Base-by-base conservation (phyloP, 78 protist genomes). In the Monocercomonoides exilis region DNA sequence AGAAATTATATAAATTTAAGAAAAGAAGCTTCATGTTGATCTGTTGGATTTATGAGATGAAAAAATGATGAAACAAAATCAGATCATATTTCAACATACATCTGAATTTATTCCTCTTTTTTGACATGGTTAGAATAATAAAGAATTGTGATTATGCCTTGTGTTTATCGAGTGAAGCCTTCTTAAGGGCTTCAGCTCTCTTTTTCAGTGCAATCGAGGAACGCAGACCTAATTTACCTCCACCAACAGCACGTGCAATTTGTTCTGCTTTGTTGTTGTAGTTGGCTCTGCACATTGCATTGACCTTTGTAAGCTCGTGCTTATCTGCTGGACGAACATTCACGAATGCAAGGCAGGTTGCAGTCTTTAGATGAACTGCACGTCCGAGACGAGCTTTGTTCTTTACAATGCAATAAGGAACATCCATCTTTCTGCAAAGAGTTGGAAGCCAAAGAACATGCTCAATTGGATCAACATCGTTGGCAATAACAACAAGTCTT, bases 381-480 rank as follows among this genome's bases (percentile, higher is more conserved):
- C 82, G 41, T 81, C 99, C 99, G 44, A 98, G 93, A 81, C 98
- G 92, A 4, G 98, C 54, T 95, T 98, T 97, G 90, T 96, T 89
- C 94, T 95, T 96, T 88, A 98, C 98, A 64, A 98, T 96, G 93
- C 93, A 85, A 95, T 95, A 98, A 32, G 99, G 99, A 35, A 98
- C 91, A 77, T 93, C 97, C 94, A 87, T 88, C 94, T 96, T 92
- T 87, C 94, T 87, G 97, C 99, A 98, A 79, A 98, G 95, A 35
- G 99, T 91, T 46, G 99, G 99, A 34, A 98, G 90, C n/a, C n/a
- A n/a, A n/a, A n/a, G n/a, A n/a, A n/a, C n/a, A n/a, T n/a, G n/a
- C n/a, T n/a, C n/a, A n/a, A 95, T 95, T 96, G 80, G n/a, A n/a
- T n/a, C n/a, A n/a, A 98, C 98, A 77, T 97, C 99, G 95, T 94